A percentile compares a stretch with the other conserved stretches of the same genome.
Conservation (phyloP, 164 flowering plant species). For the Warburgia ugandensis region DNA sequence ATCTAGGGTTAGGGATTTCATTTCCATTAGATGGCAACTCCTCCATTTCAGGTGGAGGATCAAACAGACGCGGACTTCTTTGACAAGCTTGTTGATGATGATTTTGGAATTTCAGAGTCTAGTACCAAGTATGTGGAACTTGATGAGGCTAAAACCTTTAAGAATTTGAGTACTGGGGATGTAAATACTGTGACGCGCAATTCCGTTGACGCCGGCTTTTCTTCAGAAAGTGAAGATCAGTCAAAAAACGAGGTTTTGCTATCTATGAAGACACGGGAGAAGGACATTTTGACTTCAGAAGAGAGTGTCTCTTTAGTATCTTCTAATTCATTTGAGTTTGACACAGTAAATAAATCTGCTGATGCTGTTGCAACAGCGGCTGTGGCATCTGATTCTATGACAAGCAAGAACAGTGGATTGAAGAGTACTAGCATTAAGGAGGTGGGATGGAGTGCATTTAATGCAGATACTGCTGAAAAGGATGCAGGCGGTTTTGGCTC, state of each 20-base stretch:
- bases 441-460: slow-evolving; percentile 75
- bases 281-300: slow-evolving; percentile 11
- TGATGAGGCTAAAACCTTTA: slow-evolving; percentile 24
- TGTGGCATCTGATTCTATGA: slow-evolving; percentile 15
- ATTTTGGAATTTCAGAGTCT: slow-evolving; percentile 13
- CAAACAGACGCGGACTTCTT: slow-evolving; percentile 54
- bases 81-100: slow-evolving; percentile 45
- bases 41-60: slow-evolving; percentile 44
- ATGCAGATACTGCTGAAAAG: slow-evolving; percentile 30
- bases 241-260: not conserved
- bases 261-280: slow-evolving; percentile 6
- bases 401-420: slow-evolving; percentile 23
- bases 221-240: slow-evolving; percentile 7
- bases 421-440: slow-evolving; percentile 49
- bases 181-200: too few relatives aligned
- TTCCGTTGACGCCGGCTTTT: slow-evolving; percentile 9
- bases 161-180: slow-evolving; percentile 20
- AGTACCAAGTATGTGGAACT: slow-evolving; percentile 15
- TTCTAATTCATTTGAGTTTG: slow-evolving; percentile 20
- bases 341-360: slow-evolving; percentile 11
- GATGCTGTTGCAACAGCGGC: slow-evolving; percentile 13
- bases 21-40: slow-evolving; percentile 28
- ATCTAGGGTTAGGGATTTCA: slow-evolving; percentile 6
- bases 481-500: slow-evolving; percentile 45
- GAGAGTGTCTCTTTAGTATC: slow-evolving; percentile 21